Conservation (phyloP, 2,329 filamentous ascomycete genomes). For the Fusarium sp. region DNA sequence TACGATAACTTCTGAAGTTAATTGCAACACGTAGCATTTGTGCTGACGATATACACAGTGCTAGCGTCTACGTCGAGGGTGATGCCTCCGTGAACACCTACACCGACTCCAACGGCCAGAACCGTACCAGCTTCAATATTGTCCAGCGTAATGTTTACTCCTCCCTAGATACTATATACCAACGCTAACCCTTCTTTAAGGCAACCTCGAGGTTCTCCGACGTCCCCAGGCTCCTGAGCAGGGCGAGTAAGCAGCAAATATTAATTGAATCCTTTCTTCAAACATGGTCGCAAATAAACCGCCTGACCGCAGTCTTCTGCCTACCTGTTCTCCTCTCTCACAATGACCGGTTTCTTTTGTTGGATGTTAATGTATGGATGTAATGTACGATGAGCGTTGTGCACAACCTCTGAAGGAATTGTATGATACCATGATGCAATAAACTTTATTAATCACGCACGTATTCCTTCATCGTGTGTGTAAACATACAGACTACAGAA, state of each 20-base stretch:
- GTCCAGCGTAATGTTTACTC: conserved; percentile 77
- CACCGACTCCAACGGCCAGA: conserved; percentile 78
- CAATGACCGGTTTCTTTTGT: conserved; percentile 35
- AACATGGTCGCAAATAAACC: not conserved
- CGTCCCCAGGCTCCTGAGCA: conserved; percentile 51
- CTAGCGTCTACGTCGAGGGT: conserved; percentile 85
- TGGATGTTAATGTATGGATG: conserved; percentile 34
- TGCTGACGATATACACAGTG: conserved; percentile 60
- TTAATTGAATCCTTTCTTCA: not conserved
- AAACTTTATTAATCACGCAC: conserved; percentile 24
- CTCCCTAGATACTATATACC: not conserved
- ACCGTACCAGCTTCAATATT: conserved; percentile 73
- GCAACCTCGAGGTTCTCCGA: conserved; percentile 60
- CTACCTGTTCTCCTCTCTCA: conserved; percentile 37
- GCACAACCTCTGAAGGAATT: conserved; percentile 26
- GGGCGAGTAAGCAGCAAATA: conserved; percentile 32
- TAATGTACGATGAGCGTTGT: conserved; percentile 39
- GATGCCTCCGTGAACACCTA: conserved; percentile 77
- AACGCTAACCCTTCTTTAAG: conserved; percentile 47
- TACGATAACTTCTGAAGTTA: conserved; percentile 60
- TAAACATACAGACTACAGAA: not conserved
- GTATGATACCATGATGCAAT: conserved; percentile 46
- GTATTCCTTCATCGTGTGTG: not conserved
- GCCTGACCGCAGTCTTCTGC: conserved; percentile 3
- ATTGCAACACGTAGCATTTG: not conserved